phyloP scores from a whole-genome alignment of 352 stramenopile genomes.

The Bremia lactucae region DNA sequence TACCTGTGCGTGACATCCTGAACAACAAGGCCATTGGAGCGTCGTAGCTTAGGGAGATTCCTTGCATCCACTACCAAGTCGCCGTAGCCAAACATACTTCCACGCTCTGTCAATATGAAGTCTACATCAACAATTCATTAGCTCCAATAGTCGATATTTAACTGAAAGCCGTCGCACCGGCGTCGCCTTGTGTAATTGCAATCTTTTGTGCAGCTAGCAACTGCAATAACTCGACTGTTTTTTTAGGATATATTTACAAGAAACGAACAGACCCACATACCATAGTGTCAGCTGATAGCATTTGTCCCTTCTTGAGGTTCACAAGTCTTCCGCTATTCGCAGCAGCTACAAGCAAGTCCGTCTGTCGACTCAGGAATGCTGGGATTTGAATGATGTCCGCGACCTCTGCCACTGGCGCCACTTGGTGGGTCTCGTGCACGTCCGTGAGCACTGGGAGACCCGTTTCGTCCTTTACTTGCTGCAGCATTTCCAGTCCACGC shows the following conservation, averaged over 20 bases:
- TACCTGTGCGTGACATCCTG: constrained; percentile 80
- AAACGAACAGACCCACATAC: constrained; percentile 5
- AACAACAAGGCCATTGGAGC: constrained; percentile 55
- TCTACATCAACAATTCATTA: too few species aligned
- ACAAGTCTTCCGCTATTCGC: constrained; percentile 63
- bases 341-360: constrained; percentile 73
- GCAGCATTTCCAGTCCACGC: constrained; percentile 57
- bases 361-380: constrained; percentile 84
- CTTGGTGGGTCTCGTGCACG: constrained; percentile 80
- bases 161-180: constrained; percentile 17
- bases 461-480: constrained; percentile 57
- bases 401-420: constrained; percentile 47
- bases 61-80: constrained; percentile 80
- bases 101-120: constrained; percentile 79
- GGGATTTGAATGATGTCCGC: constrained; percentile 83
- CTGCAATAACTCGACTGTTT: constrained; percentile 17
- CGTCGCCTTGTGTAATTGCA: constrained; percentile 40
- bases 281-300: constrained; percentile 81
- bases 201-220: constrained; percentile 69
- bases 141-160: too few species aligned
- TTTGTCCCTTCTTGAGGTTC: constrained; percentile 86
- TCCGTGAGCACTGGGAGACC: constrained; percentile 76
- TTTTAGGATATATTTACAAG: background rate
- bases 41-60: constrained; percentile 64
- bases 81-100: constrained; percentile 83